These are phyloP conservation scores for Phytophthora pisi DNA, from an alignment of 352 stramenopile species.

Conservation along the genomic window DNA sequence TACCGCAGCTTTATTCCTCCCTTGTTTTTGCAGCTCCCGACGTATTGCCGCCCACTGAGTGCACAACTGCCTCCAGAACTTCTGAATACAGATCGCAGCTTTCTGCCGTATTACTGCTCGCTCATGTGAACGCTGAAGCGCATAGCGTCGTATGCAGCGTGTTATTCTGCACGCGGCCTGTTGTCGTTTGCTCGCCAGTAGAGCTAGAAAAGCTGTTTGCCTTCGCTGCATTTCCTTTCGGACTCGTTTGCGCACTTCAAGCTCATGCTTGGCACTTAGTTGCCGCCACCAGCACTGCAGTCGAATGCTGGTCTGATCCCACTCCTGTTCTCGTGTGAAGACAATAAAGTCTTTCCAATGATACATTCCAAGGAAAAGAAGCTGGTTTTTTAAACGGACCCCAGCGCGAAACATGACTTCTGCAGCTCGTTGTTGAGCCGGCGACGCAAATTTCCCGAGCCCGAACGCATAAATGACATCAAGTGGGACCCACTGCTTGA, in stretches of 20 bases:
- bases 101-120: constrained; percentile 9
- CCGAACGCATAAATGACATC: constrained; percentile 72
- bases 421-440: constrained; percentile 61
- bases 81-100: constrained; percentile 49
- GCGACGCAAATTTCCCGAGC: constrained; percentile 62
- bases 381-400: constrained; percentile 42
- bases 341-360: constrained; percentile 49
- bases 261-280: constrained; percentile 35
- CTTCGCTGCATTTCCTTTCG: constrained; percentile 48
- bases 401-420: constrained; percentile 52
- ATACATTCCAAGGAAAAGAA: constrained; percentile 48
- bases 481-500: constrained; percentile 64
- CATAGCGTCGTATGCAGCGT: constrained; percentile 39
- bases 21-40: constrained; percentile 42
- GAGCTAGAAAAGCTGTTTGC: constrained; percentile 44
- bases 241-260: constrained; percentile 33
- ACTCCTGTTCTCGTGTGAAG: constrained; percentile 21
- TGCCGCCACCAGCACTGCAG: constrained; percentile 74
- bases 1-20: constrained; percentile 41
- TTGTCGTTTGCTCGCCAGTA: constrained; percentile 53
- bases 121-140: background rate
- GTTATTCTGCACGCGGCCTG: constrained; percentile 58
- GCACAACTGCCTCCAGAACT: constrained; percentile 57
- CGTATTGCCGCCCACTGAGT: constrained; percentile 55
- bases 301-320: constrained; percentile 10